These are phyloP conservation scores for Tulasnella sp. DNA, from an alignment of 768 basidiomycete species.

Conservation along the genomic window DNA sequence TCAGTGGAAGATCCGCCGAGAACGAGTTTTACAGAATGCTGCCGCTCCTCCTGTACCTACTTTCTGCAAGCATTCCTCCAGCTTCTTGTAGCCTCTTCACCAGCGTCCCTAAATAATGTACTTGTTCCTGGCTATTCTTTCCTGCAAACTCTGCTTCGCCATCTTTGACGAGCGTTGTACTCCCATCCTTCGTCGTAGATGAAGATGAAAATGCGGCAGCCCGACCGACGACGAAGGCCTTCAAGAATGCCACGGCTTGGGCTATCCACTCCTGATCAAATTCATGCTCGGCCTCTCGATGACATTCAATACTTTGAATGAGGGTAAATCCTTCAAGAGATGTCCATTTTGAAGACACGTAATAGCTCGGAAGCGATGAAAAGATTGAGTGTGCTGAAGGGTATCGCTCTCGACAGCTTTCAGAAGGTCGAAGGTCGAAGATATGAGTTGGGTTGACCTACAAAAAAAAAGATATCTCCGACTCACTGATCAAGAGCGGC, in stretches of 20 bases:
- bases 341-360: constrained; percentile 71
- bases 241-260: constrained; percentile 63
- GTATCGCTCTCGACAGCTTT: constrained; percentile 56
- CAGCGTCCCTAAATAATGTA: constrained; percentile 18
- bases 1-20: too few species aligned
- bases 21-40: background rate
- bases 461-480: background rate
- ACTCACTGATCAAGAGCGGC: constrained; percentile 84
- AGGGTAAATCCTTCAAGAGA: constrained; percentile 72
- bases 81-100: constrained; percentile 20
- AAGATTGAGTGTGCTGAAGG: constrained; percentile 56
- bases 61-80: constrained; percentile 22
- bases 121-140: constrained; percentile 10
- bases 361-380: constrained; percentile 74
- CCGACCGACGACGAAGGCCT: constrained; percentile 47
- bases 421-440: background rate
- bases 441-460: background rate
- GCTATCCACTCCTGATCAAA: constrained; percentile 74
- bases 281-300: constrained; percentile 42
- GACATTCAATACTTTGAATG: constrained; percentile 57
- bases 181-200: too few species aligned
- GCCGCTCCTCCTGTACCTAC: constrained; percentile 17
- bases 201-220: too few species aligned
- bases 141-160: background rate
- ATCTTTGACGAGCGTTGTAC: too few species aligned